Percentiles rank a stretch among this genome's conserved stretches.
Evolutionary conservation across 2,329 filamentous ascomycete genomes (phyloP).

Genomic region (Fusarium sp.): DNA sequence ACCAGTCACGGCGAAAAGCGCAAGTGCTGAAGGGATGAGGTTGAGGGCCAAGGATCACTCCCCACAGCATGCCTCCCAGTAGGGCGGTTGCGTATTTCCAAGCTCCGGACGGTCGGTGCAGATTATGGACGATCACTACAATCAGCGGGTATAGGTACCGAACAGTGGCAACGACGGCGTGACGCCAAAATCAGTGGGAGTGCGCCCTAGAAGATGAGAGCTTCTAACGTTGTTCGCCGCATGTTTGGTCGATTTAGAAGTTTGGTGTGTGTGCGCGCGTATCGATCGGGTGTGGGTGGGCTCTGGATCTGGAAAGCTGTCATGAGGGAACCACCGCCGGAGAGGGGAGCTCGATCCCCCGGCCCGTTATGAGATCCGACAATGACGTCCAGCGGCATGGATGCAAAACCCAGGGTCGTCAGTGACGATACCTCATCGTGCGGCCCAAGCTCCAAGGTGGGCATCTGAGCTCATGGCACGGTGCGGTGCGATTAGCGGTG

Average conservation of each 20-base stretch:
- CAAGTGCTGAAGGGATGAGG: slow-evolving; percentile 21
- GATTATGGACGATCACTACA: slow-evolving; percentile 27
- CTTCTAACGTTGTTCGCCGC: slow-evolving; percentile 31
- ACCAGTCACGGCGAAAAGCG: slow-evolving; percentile 23
- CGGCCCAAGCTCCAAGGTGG: slow-evolving; percentile 24
- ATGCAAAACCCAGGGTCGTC: slow-evolving; percentile 29
- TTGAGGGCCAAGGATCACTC: slow-evolving; percentile 6
- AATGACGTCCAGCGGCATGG: slow-evolving; percentile 40
- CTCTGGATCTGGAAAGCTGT: slow-evolving; percentile 45
- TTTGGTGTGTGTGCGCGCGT: slow-evolving; percentile 34
- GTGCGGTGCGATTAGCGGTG: slow-evolving; percentile 30
- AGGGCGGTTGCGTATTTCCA: slow-evolving; percentile 24
- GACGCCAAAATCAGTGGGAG: slow-evolving; percentile 28
- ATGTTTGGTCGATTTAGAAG: slow-evolving; percentile 35
- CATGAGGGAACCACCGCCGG: slow-evolving; percentile 41
- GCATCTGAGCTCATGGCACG: slow-evolving; percentile 31
- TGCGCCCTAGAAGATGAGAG: slow-evolving; percentile 23
- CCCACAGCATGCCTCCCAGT: slow-evolving; percentile 23
- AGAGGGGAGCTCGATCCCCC: slow-evolving; percentile 38
- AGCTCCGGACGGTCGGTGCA: slow-evolving; percentile 33
- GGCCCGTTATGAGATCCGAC: slow-evolving; percentile 41
- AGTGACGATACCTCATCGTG: slow-evolving; percentile 23
- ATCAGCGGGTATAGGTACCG: slow-evolving; percentile 7
- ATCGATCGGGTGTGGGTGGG: slow-evolving; percentile 45
- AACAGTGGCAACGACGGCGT: slow-evolving; percentile 20